Evolutionary conservation across 768 basidiomycete genomes (phyloP).

Genomic region (Leucosporidium yakuticum): DNA sequence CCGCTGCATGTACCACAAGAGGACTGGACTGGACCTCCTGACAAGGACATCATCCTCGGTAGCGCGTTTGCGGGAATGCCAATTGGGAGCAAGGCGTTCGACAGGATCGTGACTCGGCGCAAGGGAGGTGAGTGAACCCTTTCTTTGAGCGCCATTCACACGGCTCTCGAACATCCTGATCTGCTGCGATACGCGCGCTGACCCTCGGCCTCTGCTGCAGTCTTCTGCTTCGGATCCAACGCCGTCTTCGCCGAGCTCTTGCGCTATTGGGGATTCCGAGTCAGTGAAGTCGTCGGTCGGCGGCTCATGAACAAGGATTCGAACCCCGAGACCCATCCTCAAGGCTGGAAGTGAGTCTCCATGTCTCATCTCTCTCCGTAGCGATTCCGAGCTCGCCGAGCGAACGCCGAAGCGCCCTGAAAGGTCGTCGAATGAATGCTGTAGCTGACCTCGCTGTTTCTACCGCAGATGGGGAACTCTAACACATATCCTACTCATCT

Average conservation of each 20-base stretch:
- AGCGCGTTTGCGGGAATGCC: conserved; percentile 15
- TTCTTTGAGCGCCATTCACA: too few species aligned
- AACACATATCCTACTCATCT: conserved; percentile 19
- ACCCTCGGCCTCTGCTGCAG: conserved; percentile 6
- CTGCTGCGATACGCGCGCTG: too few species aligned
- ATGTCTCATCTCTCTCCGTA: too few species aligned
- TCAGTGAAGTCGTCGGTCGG: conserved; percentile 14
- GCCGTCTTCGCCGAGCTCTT: conserved; percentile 17
- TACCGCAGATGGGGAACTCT: conserved; percentile 16
- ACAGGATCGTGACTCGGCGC: conserved; percentile 9
- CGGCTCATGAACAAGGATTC: conserved; percentile 13
- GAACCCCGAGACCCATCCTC: conserved; percentile 16
- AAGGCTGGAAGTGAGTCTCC: conserved; percentile 10
- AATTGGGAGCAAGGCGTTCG: conserved; percentile 6
- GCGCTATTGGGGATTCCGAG: conserved; percentile 14
- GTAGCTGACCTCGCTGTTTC: too few species aligned
- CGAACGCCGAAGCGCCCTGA: too few species aligned
- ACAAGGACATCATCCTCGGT: conserved; percentile 6
- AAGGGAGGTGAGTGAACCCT: too few species aligned
- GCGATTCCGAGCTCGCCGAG: too few species aligned
- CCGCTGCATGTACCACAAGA: conserved; percentile 20
- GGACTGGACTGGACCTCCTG: conserved; percentile 8
- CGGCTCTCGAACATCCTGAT: too few species aligned
- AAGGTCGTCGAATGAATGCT: too few species aligned
- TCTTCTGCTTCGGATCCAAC: conserved; percentile 29